These are phyloP conservation scores for Pulveroboletus sp. DNA, from an alignment of 768 basidiomycete genomes.

Conservation along the genomic window DNA sequence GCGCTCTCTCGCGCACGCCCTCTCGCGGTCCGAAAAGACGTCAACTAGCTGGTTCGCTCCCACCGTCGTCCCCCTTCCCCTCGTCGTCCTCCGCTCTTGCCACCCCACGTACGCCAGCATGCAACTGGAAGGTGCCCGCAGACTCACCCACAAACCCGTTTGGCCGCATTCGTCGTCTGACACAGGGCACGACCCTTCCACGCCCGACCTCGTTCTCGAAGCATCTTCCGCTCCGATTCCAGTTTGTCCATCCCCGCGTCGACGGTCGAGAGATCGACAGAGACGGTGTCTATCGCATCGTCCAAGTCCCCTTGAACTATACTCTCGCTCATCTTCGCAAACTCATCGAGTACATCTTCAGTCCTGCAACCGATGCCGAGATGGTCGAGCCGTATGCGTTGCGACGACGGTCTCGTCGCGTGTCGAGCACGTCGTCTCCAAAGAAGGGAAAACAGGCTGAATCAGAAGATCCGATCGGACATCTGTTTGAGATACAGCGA, in stretches of 20 bases:
- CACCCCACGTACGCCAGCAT: conserved; percentile 36
- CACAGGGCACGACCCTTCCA: conserved; percentile 36
- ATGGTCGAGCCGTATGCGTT: conserved; percentile 16
- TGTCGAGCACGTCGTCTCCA: conserved; percentile 5
- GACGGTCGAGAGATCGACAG: conserved; percentile 22
- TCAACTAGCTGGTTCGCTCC: conserved; percentile 16
- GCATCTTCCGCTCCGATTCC: conserved; percentile 62
- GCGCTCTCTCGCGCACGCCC: conserved; percentile 26
- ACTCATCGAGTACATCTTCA: conserved; percentile 59
- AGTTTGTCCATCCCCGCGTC: conserved; percentile 41
- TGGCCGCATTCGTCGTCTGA: conserved; percentile 46
- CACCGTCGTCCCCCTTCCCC: conserved; percentile 27
- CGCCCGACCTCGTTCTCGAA: conserved; percentile 47
- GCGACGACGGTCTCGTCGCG: conserved; percentile 26
- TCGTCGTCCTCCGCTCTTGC: conserved; percentile 24
- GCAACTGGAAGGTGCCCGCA: conserved; percentile 43
- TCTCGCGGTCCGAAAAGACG: conserved; percentile 28
- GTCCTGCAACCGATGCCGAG: conserved; percentile 24
- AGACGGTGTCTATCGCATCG: conserved; percentile 58
- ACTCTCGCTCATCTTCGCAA: conserved; percentile 61
- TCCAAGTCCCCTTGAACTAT: conserved; percentile 67
- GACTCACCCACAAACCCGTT: conserved; percentile 74
- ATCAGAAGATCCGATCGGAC: conserved; percentile 29
- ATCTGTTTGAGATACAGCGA: conserved; percentile 59
- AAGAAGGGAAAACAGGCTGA: conserved; percentile 19